Evolutionary conservation across 1,284 basidiomycete species (phyloP).

Genomic region (Mycena sp.): DNA sequence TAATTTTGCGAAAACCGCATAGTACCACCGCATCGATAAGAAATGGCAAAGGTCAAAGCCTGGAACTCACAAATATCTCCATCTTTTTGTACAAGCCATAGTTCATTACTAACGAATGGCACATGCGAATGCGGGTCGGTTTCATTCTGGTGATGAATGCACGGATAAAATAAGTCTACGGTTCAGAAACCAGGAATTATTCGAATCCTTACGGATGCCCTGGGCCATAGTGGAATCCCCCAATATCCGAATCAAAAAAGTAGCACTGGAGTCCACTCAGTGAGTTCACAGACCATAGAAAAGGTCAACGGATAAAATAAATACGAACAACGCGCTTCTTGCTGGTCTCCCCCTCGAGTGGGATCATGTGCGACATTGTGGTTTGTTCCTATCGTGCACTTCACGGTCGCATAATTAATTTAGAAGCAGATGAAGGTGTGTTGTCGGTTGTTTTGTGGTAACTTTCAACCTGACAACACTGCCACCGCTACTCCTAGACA

Average conservation of each 20-base stretch:
- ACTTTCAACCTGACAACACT: not conserved
- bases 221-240: slow-evolving; percentile 98
- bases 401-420: slow-evolving; percentile 21
- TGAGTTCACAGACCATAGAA: slow-evolving; percentile 9
- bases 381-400: not conserved
- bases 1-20: slow-evolving; percentile 46
- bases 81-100: slow-evolving; percentile 97
- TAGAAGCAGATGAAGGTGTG: slow-evolving; percentile 6
- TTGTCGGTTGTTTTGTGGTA: slow-evolving; percentile 1
- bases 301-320: slow-evolving; percentile 26
- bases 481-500: no score
- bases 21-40: not conserved
- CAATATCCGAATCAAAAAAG: slow-evolving; percentile 98
- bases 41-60: not conserved
- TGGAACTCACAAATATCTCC: slow-evolving; percentile 89
- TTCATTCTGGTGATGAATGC: slow-evolving; percentile 76
- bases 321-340: slow-evolving; percentile 87
- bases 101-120: slow-evolving; percentile 99
- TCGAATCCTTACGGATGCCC: slow-evolving; percentile 77
- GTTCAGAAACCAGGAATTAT: not conserved
- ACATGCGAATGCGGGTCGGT: slow-evolving; percentile 98
- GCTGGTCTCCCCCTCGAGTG: slow-evolving; percentile 76
- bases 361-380: slow-evolving; percentile 65
- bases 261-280: slow-evolving; percentile 73
- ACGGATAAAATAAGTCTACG: slow-evolving; percentile 24